These are phyloP conservation scores for Fusarium subglutinans DNA, from an alignment of 2,329 filamentous ascomycete species.

Conservation along the genomic window DNA sequence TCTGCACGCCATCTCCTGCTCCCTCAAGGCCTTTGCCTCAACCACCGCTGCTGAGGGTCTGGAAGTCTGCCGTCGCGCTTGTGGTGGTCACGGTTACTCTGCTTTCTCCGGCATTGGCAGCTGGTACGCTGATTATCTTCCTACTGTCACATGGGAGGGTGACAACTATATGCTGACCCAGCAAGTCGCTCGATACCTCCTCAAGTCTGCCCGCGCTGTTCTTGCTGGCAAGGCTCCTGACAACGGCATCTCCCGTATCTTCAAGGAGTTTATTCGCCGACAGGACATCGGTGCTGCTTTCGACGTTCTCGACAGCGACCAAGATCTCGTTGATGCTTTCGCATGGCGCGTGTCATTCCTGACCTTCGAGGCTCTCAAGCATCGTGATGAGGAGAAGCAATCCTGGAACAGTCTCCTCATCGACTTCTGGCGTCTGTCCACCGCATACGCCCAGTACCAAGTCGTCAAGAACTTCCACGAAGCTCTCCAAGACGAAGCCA, in stretches of 20 bases:
- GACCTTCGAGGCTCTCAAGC: slow-evolving; percentile 79
- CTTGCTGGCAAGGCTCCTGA: slow-evolving; percentile 65
- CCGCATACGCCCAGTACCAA: slow-evolving; percentile 80
- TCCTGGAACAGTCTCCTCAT: slow-evolving; percentile 82
- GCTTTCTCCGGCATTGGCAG: slow-evolving; percentile 79
- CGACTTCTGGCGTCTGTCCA: slow-evolving; percentile 80
- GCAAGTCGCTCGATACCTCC: slow-evolving; percentile 79
- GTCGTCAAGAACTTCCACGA: slow-evolving; percentile 77
- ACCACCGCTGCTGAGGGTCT: slow-evolving; percentile 78
- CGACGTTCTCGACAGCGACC: slow-evolving; percentile 75
- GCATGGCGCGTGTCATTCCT: slow-evolving; percentile 79
- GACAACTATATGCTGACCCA: slow-evolving; percentile 87
- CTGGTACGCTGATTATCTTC: slow-evolving; percentile 80
- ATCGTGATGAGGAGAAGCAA: slow-evolving; percentile 78
- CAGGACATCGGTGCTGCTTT: slow-evolving; percentile 78
- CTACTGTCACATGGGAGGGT: slow-evolving; percentile 76
- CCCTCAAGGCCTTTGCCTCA: slow-evolving; percentile 77
- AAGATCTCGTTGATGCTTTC: slow-evolving; percentile 77
- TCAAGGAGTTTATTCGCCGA: slow-evolving; percentile 70
- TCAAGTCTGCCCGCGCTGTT: slow-evolving; percentile 78
- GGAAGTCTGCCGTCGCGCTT: slow-evolving; percentile 78
- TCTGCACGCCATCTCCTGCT: slow-evolving; percentile 79
- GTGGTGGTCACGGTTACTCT: slow-evolving; percentile 80
- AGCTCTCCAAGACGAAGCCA: slow-evolving; percentile 54
- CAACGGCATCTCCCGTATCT: slow-evolving; percentile 59